Conservation (phyloP, 306 rosid genomes). For the Ceratonia siliqua region DNA sequence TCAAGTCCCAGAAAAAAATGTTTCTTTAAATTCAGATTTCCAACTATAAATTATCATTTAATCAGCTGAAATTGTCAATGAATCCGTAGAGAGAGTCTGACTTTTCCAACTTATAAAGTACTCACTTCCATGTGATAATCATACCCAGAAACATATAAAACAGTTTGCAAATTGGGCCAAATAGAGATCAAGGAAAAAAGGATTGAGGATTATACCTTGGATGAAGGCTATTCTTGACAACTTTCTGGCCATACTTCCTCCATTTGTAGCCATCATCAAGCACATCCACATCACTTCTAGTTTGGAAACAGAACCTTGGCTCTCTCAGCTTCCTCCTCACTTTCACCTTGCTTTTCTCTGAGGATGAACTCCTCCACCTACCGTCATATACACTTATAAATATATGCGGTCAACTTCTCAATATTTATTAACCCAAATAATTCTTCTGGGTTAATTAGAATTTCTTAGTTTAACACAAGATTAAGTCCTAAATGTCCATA, state of each 20-base stretch:
- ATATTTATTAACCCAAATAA: background rate
- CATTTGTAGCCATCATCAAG: conserved; percentile 99
- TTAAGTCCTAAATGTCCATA: background rate
- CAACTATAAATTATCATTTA: no score
- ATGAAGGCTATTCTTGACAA: conserved; percentile 97
- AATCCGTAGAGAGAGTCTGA: background rate
- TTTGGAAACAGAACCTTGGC: conserved; percentile 97
- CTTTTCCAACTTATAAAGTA: background rate
- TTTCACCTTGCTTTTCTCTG: conserved; percentile 86
- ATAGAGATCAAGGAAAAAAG: background rate
- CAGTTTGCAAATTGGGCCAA: background rate
- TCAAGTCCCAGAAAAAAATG: background rate
- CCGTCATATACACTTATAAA: background rate
- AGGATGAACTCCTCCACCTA: conserved; percentile 88
- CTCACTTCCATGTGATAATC: background rate
- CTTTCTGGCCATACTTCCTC: conserved; percentile 98
- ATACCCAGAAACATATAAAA: background rate
- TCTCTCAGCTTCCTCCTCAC: conserved; percentile 95
- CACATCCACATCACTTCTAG: conserved; percentile 98
- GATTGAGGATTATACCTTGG: conserved; percentile 60
- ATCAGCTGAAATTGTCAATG: background rate
- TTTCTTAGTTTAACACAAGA: background rate
- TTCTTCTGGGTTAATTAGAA: background rate
- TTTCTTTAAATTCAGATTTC: background rate
- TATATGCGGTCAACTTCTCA: background rate